phyloP scores from a whole-genome alignment of 805 yeast species.

The Lipomyces kockii region DNA sequence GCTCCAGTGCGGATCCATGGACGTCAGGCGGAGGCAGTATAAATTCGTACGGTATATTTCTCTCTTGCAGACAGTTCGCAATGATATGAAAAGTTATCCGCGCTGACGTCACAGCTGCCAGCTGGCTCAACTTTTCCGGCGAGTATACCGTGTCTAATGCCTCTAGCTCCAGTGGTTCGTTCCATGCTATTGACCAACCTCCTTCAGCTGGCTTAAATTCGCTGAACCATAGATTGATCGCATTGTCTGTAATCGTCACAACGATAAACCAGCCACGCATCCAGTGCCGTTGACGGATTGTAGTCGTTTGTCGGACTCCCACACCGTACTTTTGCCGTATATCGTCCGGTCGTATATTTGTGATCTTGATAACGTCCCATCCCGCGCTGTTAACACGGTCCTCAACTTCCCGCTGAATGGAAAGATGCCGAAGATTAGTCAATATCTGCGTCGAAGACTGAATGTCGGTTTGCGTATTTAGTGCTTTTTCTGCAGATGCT shows the following conservation, averaged over 20 bases:
- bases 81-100: constrained; percentile 30
- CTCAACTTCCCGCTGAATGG: constrained; percentile 33
- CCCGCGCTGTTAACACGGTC: constrained; percentile 17
- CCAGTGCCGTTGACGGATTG: constrained; percentile 32
- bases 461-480: constrained; percentile 29
- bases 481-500: constrained; percentile 26
- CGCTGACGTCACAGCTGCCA: constrained; percentile 27
- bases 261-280: constrained; percentile 35
- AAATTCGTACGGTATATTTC: constrained; percentile 22
- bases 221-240: constrained; percentile 24
- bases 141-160: constrained; percentile 29
- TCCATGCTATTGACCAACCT: constrained; percentile 33
- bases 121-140: constrained; percentile 13
- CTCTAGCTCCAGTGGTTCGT: constrained; percentile 26
- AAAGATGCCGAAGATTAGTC: constrained; percentile 28
- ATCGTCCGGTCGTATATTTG: constrained; percentile 34
- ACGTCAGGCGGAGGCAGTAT: not conserved
- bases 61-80: constrained; percentile 21
- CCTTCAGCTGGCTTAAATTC: constrained; percentile 32
- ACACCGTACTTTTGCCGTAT: constrained; percentile 30
- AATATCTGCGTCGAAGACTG: constrained; percentile 22
- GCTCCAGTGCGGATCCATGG: constrained; percentile 10
- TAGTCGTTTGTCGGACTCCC: constrained; percentile 26
- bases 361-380: constrained; percentile 34
- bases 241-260: constrained; percentile 24